Percentiles rank a stretch among this genome's conserved stretches.
phyloP scores from a whole-genome alignment of 352 stramenopile genomes.

The Aphanomyces euteiches region DNA sequence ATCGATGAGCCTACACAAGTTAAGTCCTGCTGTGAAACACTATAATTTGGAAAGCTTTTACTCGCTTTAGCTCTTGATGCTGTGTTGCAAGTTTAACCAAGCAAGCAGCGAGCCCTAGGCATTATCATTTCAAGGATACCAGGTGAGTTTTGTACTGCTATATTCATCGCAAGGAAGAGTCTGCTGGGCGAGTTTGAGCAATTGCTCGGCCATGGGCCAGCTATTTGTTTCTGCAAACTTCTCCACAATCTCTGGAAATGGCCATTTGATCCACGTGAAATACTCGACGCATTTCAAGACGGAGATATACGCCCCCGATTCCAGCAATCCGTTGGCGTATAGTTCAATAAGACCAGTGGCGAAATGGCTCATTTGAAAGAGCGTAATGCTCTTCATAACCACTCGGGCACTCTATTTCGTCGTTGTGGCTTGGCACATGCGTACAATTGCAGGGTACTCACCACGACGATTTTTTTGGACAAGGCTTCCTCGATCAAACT shows the following conservation, averaged over 20 bases:
- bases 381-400: slow-evolving; percentile 1
- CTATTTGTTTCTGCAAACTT: slow-evolving; percentile 12
- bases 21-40: neutral
- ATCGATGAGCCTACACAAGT: slow-evolving; percentile 25
- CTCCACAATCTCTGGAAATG: slow-evolving; percentile 7
- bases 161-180: no score
- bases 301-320: slow-evolving; percentile 1
- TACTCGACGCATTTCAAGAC: slow-evolving; percentile 16
- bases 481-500: neutral
- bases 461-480: neutral
- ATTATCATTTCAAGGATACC: neutral
- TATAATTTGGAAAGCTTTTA: slow-evolving; percentile 2
- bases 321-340: neutral
- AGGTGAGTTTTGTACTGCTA: no score
- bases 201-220: slow-evolving; percentile 29
- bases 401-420: slow-evolving; percentile 22
- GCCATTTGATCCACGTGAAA: slow-evolving; percentile 14
- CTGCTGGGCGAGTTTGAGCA: slow-evolving; percentile 16
- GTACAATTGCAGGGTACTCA: neutral
- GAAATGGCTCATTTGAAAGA: slow-evolving; percentile 18
- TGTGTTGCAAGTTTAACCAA: slow-evolving; percentile 3
- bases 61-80: slow-evolving; percentile 22
- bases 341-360: neutral
- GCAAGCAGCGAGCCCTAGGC: neutral
- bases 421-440: neutral